A percentile compares a stretch with the other conserved stretches of the same genome.
phyloP scores from a whole-genome alignment of 2,329 filamentous ascomycete genomes.

The Stachybotrys echinatus region DNA sequence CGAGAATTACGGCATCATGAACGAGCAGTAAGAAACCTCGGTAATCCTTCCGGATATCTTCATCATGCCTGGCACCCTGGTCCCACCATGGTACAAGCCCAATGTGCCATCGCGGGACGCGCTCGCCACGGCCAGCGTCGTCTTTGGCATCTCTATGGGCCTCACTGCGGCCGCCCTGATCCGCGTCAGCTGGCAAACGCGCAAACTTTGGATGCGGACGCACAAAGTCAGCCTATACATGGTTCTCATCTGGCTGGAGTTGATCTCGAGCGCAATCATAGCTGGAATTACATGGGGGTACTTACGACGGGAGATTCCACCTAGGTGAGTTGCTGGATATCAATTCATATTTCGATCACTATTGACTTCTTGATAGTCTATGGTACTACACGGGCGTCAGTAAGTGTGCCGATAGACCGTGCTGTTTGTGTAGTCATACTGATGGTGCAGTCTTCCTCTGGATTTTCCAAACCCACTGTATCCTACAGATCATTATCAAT shows the following conservation, averaged over 20 bases:
- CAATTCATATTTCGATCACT: no score
- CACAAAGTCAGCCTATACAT: slow-evolving; percentile 29
- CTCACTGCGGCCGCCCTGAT: slow-evolving; percentile 26
- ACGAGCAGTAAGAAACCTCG: no score
- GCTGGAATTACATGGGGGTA: slow-evolving; percentile 30
- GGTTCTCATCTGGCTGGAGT: slow-evolving; percentile 34
- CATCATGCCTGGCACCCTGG: slow-evolving; percentile 13
- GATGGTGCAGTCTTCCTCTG: slow-evolving; percentile 18
- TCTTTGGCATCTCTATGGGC: slow-evolving; percentile 30
- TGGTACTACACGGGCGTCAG: slow-evolving; percentile 15
- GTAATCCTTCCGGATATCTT: neutral
- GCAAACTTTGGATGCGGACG: slow-evolving; percentile 21
- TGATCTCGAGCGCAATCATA: slow-evolving; percentile 25
- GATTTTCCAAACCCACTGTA: slow-evolving; percentile 32
- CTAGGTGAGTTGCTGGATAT: slow-evolving; percentile 10
- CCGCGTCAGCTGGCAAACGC: slow-evolving; percentile 28
- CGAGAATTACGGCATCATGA: no score
- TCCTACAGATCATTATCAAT: slow-evolving; percentile 49
- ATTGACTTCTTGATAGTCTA: slow-evolving; percentile 22
- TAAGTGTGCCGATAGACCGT: slow-evolving; percentile 2
- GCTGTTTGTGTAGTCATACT: slow-evolving; percentile 12
- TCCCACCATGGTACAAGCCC: slow-evolving; percentile 18
- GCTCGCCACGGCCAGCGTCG: slow-evolving; percentile 26
- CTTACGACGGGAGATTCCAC: slow-evolving; percentile 22
- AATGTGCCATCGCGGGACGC: slow-evolving; percentile 18